Percentiles rank a stretch among this genome's conserved stretches.
Evolutionary conservation across 148 eudicot species (phyloP).

Genomic region (Rhododendron griersonianum): DNA sequence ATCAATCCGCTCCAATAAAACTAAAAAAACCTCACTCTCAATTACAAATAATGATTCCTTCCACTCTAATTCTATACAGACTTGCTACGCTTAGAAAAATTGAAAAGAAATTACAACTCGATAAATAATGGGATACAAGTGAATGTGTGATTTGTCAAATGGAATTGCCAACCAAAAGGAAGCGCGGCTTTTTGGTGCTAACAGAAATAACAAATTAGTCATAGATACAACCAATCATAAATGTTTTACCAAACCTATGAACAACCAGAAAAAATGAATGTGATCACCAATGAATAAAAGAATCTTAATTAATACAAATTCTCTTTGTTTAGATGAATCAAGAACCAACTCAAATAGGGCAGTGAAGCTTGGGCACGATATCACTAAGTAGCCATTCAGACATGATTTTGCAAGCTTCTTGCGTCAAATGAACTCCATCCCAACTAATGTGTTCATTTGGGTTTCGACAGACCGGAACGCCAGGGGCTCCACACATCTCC

Average conservation of each 20-base stretch:
- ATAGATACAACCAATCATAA: not conserved
- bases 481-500: not conserved
- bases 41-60: too few species aligned
- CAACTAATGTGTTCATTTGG: constrained; percentile 1
- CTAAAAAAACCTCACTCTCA: too few species aligned
- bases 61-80: too few species aligned
- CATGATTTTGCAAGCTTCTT: not conserved
- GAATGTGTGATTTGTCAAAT: too few species aligned
- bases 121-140: too few species aligned
- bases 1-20: too few species aligned
- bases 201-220: not conserved
- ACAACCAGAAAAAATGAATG: not conserved
- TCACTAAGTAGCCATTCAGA: not conserved
- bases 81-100: too few species aligned
- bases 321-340: not conserved
- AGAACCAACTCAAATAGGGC: not conserved
- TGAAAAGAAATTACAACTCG: too few species aligned
- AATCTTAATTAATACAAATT: not conserved
- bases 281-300: not conserved
- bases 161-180: too few species aligned
- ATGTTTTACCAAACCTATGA: not conserved
- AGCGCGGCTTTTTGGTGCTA: too few species aligned
- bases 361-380: not conserved
- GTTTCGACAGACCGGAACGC: constrained; percentile 4
- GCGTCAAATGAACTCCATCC: constrained; percentile 17